These are phyloP conservation scores for Dictyostelium capitatum DNA, from an alignment of 78 protist species.

Conservation along the genomic window DNA sequence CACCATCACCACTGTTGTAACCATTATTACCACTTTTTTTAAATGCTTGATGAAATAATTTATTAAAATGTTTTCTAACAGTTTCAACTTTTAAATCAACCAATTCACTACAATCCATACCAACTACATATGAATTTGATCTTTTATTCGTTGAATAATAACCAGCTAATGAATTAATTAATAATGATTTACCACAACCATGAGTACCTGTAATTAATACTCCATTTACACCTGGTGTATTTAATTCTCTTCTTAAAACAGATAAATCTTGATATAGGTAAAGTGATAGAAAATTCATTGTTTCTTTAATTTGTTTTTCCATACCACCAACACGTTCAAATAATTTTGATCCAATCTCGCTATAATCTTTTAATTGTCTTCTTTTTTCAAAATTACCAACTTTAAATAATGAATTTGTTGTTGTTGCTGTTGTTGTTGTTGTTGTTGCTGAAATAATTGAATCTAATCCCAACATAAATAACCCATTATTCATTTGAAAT, in stretches of 20 bases:
- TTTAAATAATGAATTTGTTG: neutral
- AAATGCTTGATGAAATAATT: neutral
- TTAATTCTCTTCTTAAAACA: neutral
- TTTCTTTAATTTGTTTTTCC: constrained; percentile 16
- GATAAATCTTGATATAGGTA: constrained; percentile 1
- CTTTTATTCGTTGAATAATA: neutral
- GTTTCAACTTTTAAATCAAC: constrained; percentile 51
- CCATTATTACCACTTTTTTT: neutral
- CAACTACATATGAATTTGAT: constrained; percentile 6
- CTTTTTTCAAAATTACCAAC: constrained; percentile 4
- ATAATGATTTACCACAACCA: constrained; percentile 57
- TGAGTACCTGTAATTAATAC: constrained; percentile 40
- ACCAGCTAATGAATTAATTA: constrained; percentile 12
- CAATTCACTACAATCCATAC: constrained; percentile 21
- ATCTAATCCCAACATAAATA: constrained; percentile 26
- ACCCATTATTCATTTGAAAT: constrained; percentile 40
- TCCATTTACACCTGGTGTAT: constrained; percentile 56
- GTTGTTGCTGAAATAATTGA: neutral
- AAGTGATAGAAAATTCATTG: constrained; percentile 26
- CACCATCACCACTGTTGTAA: neutral
- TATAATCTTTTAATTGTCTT: constrained; percentile 30
- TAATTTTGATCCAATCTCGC: constrained; percentile 22
- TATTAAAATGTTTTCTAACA: constrained; percentile 10
- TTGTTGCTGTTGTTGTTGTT: too few relatives aligned
- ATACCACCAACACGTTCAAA: constrained; percentile 59